These are phyloP conservation scores for Pichia sporocuriosa DNA, from an alignment of 805 yeast genomes.

Conservation along the genomic window DNA sequence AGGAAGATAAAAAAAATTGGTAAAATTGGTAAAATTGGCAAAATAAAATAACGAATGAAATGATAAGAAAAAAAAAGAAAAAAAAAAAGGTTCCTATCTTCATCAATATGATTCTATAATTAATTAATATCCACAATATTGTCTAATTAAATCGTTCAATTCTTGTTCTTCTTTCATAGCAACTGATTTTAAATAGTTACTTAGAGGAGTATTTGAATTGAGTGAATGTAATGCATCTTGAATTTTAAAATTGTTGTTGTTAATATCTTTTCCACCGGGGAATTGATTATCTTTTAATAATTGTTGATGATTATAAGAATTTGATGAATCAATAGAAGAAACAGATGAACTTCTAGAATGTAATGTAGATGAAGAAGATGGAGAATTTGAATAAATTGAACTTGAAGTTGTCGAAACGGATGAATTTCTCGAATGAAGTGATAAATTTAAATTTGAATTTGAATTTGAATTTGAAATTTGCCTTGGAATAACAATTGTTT, in stretches of 20 bases:
- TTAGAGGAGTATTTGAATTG: slow-evolving; percentile 19
- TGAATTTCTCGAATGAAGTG: slow-evolving; percentile 10
- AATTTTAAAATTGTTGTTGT: neutral
- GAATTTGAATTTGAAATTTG: neutral
- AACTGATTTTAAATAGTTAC: slow-evolving; percentile 26
- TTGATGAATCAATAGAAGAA: slow-evolving; percentile 16
- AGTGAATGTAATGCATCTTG: slow-evolving; percentile 5
- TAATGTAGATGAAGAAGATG: slow-evolving; percentile 19
- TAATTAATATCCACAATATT: slow-evolving; percentile 24
- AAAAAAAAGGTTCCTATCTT: too few species aligned
- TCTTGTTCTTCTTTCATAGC: slow-evolving; percentile 31
- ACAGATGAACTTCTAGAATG: slow-evolving; percentile 30
- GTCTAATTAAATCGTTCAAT: slow-evolving; percentile 28
- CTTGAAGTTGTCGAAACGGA: slow-evolving; percentile 10
- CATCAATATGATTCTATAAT: neutral
- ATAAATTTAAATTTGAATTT: neutral
- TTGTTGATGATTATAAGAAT: neutral
- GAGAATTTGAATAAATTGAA: slow-evolving; percentile 8
- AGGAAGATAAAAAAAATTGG: too few species aligned
- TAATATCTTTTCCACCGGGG: slow-evolving; percentile 3
- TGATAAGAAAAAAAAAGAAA: too few species aligned
- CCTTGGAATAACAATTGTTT: slow-evolving; percentile 20
- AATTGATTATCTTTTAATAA: neutral
- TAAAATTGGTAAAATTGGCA: too few species aligned
- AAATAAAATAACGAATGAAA: too few species aligned